Evolutionary conservation across 768 basidiomycete species (phyloP), one percentile per base, ranked within the genome.

Genomic region (Boletus subcaerulescens): DNA sequence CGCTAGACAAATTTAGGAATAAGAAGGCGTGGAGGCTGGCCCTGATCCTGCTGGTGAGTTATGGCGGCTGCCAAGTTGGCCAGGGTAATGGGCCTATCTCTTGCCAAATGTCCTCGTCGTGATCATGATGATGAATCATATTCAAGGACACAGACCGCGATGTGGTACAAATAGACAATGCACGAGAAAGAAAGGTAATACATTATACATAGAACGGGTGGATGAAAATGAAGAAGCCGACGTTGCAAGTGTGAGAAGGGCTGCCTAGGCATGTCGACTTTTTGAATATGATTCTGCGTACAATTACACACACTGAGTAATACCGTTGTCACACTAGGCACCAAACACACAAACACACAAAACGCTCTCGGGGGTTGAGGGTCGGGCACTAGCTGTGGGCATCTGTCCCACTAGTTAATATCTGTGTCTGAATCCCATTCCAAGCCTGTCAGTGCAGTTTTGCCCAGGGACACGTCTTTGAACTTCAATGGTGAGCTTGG

Each of bases 401-500:
- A 39, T 49, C 50, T 40, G 45, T n/a, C 46, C 57, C 36, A 53
- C 55, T 65, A 59, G 45, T n/a, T n/a, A 61, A 60, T 56, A 57
- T 47, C 60, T 60, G 51, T 72, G 60, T 57, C 68, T 66, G 55
- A 59, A 64, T 18, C 66, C 71, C 58, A 64, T 71, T 42, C 71
- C 71, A 18, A 63, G 39, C 29, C 55, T 55, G 29, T 57, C 56
- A 15, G 55, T 56, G 63, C 59, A 71, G 45, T 39, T 55, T 54
- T 70, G 71, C 49, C 65, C 71, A 4, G 58, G 56, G 15, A 14
- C 5, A 39, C 65, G 64, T 48, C 70, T 57, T 48, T 73, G 69
- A 13, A 82, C 78, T 48, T 77, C 74, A 20, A 84, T 76, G 43
- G 72, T 71, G n/a, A 83, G 69, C 33, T 73, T 75, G 10, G 79